Conservation (phyloP, 1,284 basidiomycete genomes). For the Cronartium quercuum region DNA sequence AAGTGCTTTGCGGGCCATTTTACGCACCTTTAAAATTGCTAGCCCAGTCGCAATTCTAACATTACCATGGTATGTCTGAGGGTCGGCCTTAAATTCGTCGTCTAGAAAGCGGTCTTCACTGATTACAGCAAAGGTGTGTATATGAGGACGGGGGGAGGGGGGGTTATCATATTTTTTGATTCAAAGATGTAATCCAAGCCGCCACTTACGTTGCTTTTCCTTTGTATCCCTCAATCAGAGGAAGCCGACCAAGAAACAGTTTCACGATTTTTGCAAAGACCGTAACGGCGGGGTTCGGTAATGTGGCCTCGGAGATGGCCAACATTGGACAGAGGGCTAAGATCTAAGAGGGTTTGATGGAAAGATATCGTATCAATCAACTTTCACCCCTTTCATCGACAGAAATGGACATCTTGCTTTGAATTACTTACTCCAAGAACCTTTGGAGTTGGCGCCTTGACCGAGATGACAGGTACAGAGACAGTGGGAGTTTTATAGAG, state of each 20-base stretch:
- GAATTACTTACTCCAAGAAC: constrained; percentile 25
- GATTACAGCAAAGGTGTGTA: neutral
- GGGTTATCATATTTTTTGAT: too few relatives aligned
- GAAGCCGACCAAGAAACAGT: constrained; percentile 20
- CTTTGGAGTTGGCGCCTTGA: constrained; percentile 2
- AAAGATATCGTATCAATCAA: neutral
- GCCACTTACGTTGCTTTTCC: constrained; percentile 25
- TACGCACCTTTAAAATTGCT: constrained; percentile 41
- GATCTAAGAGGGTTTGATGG: neutral
- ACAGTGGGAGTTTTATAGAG: constrained; percentile 18
- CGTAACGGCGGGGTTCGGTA: constrained; percentile 12
- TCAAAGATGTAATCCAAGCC: too few relatives aligned
- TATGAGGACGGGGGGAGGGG: neutral
- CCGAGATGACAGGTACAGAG: neutral
- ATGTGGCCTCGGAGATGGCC: constrained; percentile 25
- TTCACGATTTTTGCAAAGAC: neutral
- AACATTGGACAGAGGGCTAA: constrained; percentile 37
- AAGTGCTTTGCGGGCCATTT: neutral
- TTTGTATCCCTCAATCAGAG: constrained; percentile 22
- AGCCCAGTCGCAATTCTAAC: constrained; percentile 46
- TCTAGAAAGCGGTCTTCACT: constrained; percentile 26
- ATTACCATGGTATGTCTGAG: constrained; percentile 45
- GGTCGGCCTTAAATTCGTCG: constrained; percentile 16
- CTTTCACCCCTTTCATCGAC: neutral
- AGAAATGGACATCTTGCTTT: neutral